Conservation (phyloP, 371 early-diverging fungal species). For the Mucor saturninus region DNA sequence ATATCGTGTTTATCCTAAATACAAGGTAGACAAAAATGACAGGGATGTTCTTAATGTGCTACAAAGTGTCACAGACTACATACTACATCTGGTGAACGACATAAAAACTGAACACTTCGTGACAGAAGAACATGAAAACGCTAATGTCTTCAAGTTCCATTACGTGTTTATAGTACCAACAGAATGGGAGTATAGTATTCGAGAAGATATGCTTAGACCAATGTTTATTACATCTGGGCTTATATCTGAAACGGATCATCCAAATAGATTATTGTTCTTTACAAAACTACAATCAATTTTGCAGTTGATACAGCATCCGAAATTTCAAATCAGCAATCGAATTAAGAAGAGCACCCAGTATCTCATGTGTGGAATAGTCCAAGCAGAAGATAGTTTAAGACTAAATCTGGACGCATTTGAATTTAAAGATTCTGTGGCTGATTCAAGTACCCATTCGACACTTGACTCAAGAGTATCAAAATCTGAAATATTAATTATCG, state of each 20-base stretch:
- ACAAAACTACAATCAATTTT: background rate
- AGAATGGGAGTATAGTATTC: background rate
- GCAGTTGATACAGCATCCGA: background rate
- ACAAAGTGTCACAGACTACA: constrained; percentile 1
- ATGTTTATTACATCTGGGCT: background rate
- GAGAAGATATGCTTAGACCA: background rate
- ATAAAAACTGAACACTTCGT: background rate
- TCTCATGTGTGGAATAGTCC: background rate
- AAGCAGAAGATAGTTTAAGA: background rate
- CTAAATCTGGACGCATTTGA: background rate
- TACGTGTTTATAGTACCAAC: background rate
- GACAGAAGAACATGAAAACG: background rate
- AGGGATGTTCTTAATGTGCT: background rate
- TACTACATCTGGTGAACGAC: background rate
- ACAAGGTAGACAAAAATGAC: background rate
- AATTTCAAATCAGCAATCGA: background rate
- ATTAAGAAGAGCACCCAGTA: background rate
- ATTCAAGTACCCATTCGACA: background rate
- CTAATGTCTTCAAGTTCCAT: background rate
- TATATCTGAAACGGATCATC: background rate
- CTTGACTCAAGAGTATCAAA: background rate
- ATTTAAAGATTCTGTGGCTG: background rate
- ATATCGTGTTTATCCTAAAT: background rate
- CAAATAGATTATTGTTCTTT: background rate
- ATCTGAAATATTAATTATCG: background rate